Evolutionary conservation across 345 rosid species (phyloP).

Genomic region (Garcia nutans): DNA sequence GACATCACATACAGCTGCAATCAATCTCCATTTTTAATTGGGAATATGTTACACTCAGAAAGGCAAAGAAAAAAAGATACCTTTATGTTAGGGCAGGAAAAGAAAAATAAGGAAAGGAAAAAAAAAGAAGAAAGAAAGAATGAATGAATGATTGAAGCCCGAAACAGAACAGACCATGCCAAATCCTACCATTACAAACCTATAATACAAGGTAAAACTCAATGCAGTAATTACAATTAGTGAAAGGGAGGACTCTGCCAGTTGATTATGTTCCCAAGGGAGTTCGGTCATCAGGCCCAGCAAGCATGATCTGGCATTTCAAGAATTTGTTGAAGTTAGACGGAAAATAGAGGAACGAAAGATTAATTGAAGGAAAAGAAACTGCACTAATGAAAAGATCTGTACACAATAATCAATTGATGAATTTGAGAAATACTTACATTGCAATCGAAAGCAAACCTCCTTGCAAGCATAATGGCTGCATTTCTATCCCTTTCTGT

Average conservation of each 20-base stretch:
- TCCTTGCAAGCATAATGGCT: conserved; percentile 85
- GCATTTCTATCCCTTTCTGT: conserved; percentile 87
- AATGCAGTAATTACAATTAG: conserved; percentile 41
- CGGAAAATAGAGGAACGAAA: no score
- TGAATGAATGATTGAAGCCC: conserved; percentile 13
- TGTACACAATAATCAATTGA: no score
- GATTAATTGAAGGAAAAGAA: background rate
- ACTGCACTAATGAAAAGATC: background rate
- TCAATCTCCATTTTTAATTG: conserved; percentile 6
- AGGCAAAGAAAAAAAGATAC: conserved; percentile 42
- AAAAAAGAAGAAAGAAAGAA: background rate
- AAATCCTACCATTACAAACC: conserved; percentile 37
- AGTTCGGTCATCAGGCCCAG: conserved; percentile 61
- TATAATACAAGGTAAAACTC: conserved; percentile 36
- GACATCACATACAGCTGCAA: background rate
- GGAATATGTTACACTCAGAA: conserved; percentile 30
- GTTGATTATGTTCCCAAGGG: conserved; percentile 32
- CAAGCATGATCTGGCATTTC: conserved; percentile 52
- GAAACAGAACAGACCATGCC: conserved; percentile 20
- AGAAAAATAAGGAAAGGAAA: background rate
- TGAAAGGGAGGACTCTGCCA: conserved; percentile 4
- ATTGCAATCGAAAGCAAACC: conserved; percentile 96
- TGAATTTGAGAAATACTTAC: conserved; percentile 36
- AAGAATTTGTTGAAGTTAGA: background rate
- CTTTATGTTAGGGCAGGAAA: conserved; percentile 23